Percentiles rank a stretch among this genome's conserved stretches.
Conservation (phyloP, 2,329 filamentous ascomycete genomes). For the Colletotrichum tabaci region DNA sequence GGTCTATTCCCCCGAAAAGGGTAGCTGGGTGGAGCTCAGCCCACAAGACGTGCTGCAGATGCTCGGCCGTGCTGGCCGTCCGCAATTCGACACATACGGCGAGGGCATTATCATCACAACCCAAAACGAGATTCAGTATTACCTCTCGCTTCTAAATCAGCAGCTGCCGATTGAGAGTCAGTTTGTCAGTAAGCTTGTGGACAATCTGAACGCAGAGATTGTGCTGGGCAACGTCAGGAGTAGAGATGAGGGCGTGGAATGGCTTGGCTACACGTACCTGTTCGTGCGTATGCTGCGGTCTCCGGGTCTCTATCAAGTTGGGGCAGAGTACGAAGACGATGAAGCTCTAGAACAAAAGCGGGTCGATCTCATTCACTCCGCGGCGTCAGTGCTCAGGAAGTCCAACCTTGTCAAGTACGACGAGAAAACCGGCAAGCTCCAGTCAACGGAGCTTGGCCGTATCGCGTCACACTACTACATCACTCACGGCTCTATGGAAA, state of each 20-base stretch:
- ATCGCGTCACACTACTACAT: slow-evolving; percentile 99
- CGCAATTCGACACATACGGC: slow-evolving; percentile 97
- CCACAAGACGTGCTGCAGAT: slow-evolving; percentile 98
- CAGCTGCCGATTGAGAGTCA: slow-evolving; percentile 98
- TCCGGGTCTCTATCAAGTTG: slow-evolving; percentile 94
- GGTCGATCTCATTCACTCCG: slow-evolving; percentile 97
- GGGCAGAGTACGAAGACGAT: slow-evolving; percentile 95
- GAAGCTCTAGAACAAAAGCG: slow-evolving; percentile 94
- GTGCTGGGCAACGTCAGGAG: slow-evolving; percentile 93
- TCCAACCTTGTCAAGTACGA: slow-evolving; percentile 95
- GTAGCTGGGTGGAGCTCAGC: slow-evolving; percentile 97
- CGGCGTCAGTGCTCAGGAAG: slow-evolving; percentile 87
- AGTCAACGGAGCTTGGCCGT: slow-evolving; percentile 92
- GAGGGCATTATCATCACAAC: slow-evolving; percentile 99
- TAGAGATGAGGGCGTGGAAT: slow-evolving; percentile 97
- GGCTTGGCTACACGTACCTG: slow-evolving; percentile 98
- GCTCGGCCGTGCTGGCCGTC: slow-evolving; percentile 96
- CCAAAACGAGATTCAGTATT: slow-evolving; percentile 95
- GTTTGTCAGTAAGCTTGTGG: slow-evolving; percentile 90
- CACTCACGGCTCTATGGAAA: slow-evolving; percentile 95
- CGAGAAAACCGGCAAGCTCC: slow-evolving; percentile 89
- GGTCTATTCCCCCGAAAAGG: slow-evolving; percentile 98
- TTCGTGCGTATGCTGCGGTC: slow-evolving; percentile 98
- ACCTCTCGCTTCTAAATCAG: slow-evolving; percentile 95
- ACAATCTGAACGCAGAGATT: slow-evolving; percentile 96